Evolutionary conservation across 257 asterid species (phyloP).

Genomic region (Parsonsia alboflavescens): DNA sequence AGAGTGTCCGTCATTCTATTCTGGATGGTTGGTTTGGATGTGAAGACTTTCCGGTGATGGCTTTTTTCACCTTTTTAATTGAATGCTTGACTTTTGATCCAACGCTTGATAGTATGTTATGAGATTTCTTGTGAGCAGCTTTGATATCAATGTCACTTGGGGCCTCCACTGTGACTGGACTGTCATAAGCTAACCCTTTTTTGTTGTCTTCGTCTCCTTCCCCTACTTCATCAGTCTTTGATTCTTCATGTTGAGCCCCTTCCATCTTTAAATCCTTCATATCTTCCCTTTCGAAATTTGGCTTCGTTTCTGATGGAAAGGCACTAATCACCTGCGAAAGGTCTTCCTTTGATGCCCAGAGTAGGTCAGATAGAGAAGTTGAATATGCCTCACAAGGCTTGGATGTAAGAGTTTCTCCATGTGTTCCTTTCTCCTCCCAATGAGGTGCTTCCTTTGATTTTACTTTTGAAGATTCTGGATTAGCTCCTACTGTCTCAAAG

Average conservation of each 20-base stretch:
- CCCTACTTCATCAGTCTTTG: slow-evolving; percentile 36
- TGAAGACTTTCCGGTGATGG: slow-evolving; percentile 66
- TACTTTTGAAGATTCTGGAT: slow-evolving; percentile 12
- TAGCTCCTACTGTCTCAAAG: slow-evolving; percentile 22
- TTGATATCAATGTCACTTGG: slow-evolving; percentile 47
- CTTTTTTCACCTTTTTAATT: slow-evolving; percentile 84
- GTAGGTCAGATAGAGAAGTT: slow-evolving; percentile 31
- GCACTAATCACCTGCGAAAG: slow-evolving; percentile 14
- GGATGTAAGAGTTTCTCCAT: background rate
- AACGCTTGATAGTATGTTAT: slow-evolving; percentile 71
- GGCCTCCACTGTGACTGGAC: slow-evolving; percentile 54
- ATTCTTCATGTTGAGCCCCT: slow-evolving; percentile 26
- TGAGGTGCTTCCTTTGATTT: slow-evolving; percentile 18
- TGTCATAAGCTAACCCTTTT: slow-evolving; percentile 37
- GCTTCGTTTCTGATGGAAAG: slow-evolving; percentile 20
- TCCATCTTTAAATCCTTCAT: slow-evolving; percentile 24
- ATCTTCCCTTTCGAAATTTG: slow-evolving; percentile 24
- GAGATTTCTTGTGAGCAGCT: slow-evolving; percentile 63
- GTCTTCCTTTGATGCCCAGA: slow-evolving; percentile 26
- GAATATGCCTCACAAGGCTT: slow-evolving; percentile 10
- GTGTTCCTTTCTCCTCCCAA: slow-evolving; percentile 3
- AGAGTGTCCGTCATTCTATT: slow-evolving; percentile 18
- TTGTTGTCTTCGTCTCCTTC: slow-evolving; percentile 32
- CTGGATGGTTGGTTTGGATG: slow-evolving; percentile 55
- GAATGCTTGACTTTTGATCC: slow-evolving; percentile 92